Conservation (phyloP, 371 early-diverging fungal species). For the Mortierella sp. region DNA sequence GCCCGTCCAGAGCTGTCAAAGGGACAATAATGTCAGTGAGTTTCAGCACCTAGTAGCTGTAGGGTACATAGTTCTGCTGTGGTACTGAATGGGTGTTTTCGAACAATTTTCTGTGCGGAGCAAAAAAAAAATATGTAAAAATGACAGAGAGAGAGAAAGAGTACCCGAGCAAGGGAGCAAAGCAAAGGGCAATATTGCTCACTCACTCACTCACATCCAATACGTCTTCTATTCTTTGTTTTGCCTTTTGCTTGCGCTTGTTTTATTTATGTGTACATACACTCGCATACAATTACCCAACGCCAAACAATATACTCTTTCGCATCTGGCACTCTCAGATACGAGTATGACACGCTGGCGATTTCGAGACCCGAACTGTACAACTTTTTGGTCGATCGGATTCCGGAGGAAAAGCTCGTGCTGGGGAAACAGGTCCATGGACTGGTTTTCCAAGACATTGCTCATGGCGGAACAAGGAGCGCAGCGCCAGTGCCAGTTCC, state of each 20-base stretch:
- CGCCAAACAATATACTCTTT: too few species aligned
- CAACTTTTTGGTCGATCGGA: conserved; percentile 32
- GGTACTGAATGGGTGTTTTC: not conserved
- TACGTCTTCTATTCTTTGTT: not conserved
- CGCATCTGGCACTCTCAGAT: conserved; percentile 13
- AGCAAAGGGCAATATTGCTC: not conserved
- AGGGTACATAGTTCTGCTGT: not conserved
- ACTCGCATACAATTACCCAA: not conserved
- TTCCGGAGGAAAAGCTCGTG: conserved; percentile 31
- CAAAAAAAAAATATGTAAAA: not conserved
- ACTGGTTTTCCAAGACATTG: conserved; percentile 17
- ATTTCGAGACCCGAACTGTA: conserved; percentile 52
- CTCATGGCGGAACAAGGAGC: not conserved
- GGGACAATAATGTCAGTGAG: not conserved
- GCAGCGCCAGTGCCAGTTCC: not conserved
- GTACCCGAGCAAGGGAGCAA: not conserved
- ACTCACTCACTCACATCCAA: not conserved
- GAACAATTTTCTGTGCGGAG: not conserved
- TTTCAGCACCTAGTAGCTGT: not conserved
- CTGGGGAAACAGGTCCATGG: conserved; percentile 37
- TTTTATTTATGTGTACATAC: not conserved
- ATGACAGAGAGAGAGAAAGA: not conserved
- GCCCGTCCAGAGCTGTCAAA: conserved; percentile 1
- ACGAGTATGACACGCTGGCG: conserved; percentile 25
- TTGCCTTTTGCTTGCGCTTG: not conserved